phyloP scores from a whole-genome alignment of 176 grass and related monocot species.

The Themeda triandra region DNA sequence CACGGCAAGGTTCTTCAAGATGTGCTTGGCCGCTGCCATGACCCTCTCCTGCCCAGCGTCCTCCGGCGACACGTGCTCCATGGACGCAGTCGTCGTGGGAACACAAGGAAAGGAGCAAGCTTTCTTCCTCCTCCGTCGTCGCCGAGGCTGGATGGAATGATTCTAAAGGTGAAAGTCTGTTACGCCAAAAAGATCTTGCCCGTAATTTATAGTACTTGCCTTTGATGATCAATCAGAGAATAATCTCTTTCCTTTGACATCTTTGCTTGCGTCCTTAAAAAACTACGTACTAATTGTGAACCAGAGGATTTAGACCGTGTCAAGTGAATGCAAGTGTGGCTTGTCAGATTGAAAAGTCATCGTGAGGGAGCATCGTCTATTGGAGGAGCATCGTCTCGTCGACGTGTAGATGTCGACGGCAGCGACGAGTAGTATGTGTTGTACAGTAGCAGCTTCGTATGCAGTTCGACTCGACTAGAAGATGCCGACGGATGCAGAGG shows the following conservation, averaged over 20 bases:
- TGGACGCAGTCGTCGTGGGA: not conserved
- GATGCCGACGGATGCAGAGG: not conserved
- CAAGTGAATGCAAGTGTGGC: not conserved
- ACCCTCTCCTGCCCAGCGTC: slow-evolving; percentile 49
- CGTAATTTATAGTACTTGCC: not conserved
- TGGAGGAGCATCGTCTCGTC: not conserved
- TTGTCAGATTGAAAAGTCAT: not conserved
- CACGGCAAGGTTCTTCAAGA: slow-evolving; percentile 56
- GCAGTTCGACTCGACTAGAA: not conserved
- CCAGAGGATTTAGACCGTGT: not conserved
- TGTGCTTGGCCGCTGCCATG: slow-evolving; percentile 54
- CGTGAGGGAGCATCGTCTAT: not conserved
- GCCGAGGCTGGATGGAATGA: not conserved
- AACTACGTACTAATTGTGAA: not conserved
- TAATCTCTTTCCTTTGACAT: not conserved
- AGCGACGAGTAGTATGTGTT: not conserved
- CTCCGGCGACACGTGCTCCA: not conserved
- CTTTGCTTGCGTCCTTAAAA: not conserved
- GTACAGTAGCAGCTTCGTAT: not conserved
- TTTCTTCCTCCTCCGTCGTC: not conserved
- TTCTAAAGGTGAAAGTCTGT: not conserved
- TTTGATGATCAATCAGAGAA: not conserved
- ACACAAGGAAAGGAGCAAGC: not conserved
- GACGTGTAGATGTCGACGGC: not conserved
- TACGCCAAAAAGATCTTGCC: not conserved